Evolutionary conservation across 1,139 yeast species (phyloP), one percentile per base, ranked within the genome.

Genomic region (Saccharomycopsis hybrid): DNA sequence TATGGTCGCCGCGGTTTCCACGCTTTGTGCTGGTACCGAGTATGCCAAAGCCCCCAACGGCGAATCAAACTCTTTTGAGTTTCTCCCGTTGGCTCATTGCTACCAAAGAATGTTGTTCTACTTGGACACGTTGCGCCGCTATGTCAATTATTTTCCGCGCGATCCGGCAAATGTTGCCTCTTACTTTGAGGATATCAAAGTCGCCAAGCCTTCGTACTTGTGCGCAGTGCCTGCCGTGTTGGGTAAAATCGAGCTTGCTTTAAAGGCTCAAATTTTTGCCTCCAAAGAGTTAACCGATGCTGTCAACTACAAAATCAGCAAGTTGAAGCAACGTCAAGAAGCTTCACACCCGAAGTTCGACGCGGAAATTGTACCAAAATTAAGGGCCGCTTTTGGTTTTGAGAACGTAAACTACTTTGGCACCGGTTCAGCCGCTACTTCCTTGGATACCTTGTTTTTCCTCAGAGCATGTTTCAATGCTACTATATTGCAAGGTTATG

Each of bases 391-490:
- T 43, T 57, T 75, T 50, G 80, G 80, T 0, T 71, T 74, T 55
- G 72, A 70, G 38, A 65, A 68, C 41, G 58, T 71, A 56, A 59
- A 61, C 44, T 58, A 65, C 47, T 58, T 69, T 48, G 61, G 70
- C 48, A 64, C 76, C 46, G 82, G 82, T 32, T 74, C 78, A 25
- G 80, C 82, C 11, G 82, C 82, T 41, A 68, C 76, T 49, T 60
- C 75, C 46, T 70, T 72, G 24, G 68, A 69, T 42, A 71, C 80
- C 3, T 67, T 77, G 44, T 57, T 58, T 41, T 77, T 74, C 57
- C 60, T 77, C 55, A 73, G 72, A 59, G 71, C 77, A 3, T 67
- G 73, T 7, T 69, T 77, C 50, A 69, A 69, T 54, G 60, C 73
- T 54, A 78, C 78, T 2, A 61, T 77, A 51, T 58, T 64, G 41